Conservation (phyloP, 2,329 filamentous ascomycete genomes). For the Aspergillus pseudotamarii region DNA sequence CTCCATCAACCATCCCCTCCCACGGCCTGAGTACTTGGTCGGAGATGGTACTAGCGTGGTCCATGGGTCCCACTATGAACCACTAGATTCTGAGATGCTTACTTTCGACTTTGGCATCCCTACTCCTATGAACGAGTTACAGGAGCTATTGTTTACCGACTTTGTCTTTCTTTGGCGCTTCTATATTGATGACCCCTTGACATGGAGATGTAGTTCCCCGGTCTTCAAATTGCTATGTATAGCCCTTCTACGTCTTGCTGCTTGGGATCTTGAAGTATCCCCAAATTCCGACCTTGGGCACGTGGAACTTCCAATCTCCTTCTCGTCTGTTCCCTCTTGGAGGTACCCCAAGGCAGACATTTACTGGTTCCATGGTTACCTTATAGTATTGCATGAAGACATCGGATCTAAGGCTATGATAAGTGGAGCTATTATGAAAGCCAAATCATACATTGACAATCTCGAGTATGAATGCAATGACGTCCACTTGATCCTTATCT, state of each 20-base stretch:
- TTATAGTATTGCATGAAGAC: constrained; percentile 21
- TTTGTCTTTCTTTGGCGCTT: constrained; percentile 28
- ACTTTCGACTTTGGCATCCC: constrained; percentile 21
- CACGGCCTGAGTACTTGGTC: neutral
- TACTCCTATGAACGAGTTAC: constrained; percentile 30
- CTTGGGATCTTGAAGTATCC: constrained; percentile 28
- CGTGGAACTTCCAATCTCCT: constrained; percentile 17
- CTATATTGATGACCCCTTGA: constrained; percentile 28
- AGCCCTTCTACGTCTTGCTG: constrained; percentile 25
- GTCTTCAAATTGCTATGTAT: constrained; percentile 22
- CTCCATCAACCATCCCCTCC: neutral
- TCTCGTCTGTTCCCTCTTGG: constrained; percentile 13
- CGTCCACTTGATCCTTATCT: constrained; percentile 23
- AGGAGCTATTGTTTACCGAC: constrained; percentile 27
- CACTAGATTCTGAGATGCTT: constrained; percentile 12
- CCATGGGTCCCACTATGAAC: neutral
- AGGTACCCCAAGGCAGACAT: constrained; percentile 11
- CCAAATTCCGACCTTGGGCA: constrained; percentile 9
- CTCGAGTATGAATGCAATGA: neutral
- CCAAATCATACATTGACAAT: constrained; percentile 12
- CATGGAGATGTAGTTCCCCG: constrained; percentile 22
- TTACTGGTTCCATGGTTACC: constrained; percentile 25
- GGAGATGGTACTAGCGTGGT: neutral
- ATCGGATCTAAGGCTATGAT: constrained; percentile 14
- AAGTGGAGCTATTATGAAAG: constrained; percentile 12